phyloP scores from a whole-genome alignment of 2,329 filamentous ascomycete species.

The Neofusicoccum parvum region DNA sequence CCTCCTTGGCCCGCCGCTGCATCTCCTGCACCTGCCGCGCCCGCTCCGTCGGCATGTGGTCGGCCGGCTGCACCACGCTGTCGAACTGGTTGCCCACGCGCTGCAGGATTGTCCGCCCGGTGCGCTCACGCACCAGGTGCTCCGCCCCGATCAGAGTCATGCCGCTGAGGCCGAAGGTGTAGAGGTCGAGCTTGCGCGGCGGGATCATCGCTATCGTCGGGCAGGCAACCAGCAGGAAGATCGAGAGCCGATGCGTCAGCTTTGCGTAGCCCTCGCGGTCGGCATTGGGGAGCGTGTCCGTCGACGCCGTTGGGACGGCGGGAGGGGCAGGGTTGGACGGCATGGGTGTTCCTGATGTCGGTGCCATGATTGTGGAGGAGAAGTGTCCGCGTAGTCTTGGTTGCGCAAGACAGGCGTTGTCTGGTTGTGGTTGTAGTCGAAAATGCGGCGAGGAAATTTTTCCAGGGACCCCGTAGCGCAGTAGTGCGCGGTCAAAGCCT shows the following conservation, averaged over 20 bases:
- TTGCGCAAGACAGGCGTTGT: neutral
- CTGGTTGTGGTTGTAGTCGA: neutral
- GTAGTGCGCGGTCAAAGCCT: too few relatives aligned
- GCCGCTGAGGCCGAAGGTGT: constrained; percentile 57
- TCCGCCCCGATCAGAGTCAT: constrained; percentile 54
- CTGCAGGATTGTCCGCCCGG: constrained; percentile 40
- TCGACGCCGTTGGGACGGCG: neutral
- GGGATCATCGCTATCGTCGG: constrained; percentile 59
- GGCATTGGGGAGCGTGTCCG: neutral
- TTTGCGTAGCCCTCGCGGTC: constrained; percentile 30
- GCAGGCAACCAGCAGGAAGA: constrained; percentile 54
- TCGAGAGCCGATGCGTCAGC: constrained; percentile 48
- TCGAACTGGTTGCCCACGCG: constrained; percentile 27
- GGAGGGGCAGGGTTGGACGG: neutral
- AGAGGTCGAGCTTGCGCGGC: constrained; percentile 64
- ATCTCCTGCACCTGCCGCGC: constrained; percentile 37
- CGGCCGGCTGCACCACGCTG: constrained; percentile 23
- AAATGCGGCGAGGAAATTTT: neutral
- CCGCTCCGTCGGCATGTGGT: constrained; percentile 39
- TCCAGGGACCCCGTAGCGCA: neutral
- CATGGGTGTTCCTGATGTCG: neutral
- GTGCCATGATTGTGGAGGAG: neutral
- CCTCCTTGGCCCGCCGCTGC: constrained; percentile 39
- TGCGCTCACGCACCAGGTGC: constrained; percentile 48
- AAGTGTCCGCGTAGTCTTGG: neutral